Evolutionary conservation across 1,139 yeast species (phyloP).

Genomic region (Blastobotrys petasosporus): DNA sequence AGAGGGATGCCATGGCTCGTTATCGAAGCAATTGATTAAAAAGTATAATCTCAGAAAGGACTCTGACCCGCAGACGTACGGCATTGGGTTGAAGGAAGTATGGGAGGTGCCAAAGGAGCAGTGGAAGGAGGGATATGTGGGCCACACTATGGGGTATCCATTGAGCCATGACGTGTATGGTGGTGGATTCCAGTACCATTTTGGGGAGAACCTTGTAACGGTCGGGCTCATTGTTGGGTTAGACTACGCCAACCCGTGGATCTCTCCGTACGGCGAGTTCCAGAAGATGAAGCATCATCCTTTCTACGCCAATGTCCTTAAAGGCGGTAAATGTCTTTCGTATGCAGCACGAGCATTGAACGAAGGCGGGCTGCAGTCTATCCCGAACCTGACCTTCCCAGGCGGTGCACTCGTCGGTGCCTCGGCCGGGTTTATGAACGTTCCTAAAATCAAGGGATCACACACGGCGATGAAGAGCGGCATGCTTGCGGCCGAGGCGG

Average conservation of each 20-base stretch:
- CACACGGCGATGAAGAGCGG: constrained; percentile 97
- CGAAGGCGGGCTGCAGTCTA: constrained; percentile 92
- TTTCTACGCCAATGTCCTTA: constrained; percentile 63
- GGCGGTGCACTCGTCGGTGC: constrained; percentile 96
- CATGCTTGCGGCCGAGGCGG: constrained; percentile 85
- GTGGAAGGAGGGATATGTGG: constrained; percentile 74
- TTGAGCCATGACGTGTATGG: constrained; percentile 70
- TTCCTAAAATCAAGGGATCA: constrained; percentile 96
- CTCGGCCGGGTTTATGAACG: constrained; percentile 93
- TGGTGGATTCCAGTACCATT: constrained; percentile 96
- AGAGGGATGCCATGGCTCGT: constrained; percentile 96
- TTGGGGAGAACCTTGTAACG: constrained; percentile 85
- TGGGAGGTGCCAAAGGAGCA: constrained; percentile 93
- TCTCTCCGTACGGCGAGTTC: constrained; percentile 93
- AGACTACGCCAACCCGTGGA: constrained; percentile 88
- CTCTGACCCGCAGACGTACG: constrained; percentile 80
- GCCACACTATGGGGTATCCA: constrained; percentile 90
- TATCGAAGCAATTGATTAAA: constrained; percentile 67
- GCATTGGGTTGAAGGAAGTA: constrained; percentile 90
- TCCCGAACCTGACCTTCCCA: constrained; percentile 85
- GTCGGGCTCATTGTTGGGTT: constrained; percentile 89
- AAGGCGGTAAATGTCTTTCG: constrained; percentile 87
- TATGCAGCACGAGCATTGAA: constrained; percentile 94
- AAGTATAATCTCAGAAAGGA: constrained; percentile 63
- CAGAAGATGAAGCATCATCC: constrained; percentile 93